These are phyloP conservation scores for Backusella tarrabulga DNA, from an alignment of 192 early-diverging fungal species.

Conservation along the genomic window DNA sequence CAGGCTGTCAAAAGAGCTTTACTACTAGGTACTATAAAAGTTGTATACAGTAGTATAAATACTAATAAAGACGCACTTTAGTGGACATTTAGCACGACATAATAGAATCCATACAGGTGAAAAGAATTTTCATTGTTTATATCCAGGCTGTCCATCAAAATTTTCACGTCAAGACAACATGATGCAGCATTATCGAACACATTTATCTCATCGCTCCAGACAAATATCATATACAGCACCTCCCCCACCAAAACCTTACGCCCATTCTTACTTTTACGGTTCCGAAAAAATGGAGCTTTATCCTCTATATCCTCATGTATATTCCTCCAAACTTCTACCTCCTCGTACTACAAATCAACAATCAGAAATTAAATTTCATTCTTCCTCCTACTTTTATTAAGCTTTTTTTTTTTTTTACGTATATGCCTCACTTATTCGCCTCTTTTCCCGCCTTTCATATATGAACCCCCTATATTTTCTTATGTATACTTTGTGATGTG, in stretches of 20 bases:
- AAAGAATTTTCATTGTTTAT: conserved; percentile 70
- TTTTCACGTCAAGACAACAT: conserved; percentile 85
- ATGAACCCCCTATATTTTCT: background rate
- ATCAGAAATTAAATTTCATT: background rate
- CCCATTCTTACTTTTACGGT: background rate
- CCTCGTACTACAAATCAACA: background rate
- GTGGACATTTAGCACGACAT: conserved; percentile 82
- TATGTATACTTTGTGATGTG: background rate
- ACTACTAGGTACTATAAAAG: conserved; percentile 59
- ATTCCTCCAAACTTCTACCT: background rate
- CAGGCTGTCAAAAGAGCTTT: conserved; percentile 72
- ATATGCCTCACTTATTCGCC: background rate
- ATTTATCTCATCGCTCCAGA: conserved; percentile 65
- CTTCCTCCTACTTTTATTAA: background rate
- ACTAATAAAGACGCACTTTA: conserved; percentile 23
- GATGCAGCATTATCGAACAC: conserved; percentile 86
- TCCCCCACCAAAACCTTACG: background rate
- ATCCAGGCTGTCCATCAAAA: conserved; percentile 65
- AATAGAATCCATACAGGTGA: conserved; percentile 81
- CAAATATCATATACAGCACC: background rate
- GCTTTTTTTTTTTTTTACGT: background rate
- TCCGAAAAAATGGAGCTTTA: background rate
- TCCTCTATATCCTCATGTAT: background rate
- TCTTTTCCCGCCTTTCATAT: background rate
- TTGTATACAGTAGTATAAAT: background rate